Conservation (phyloP, 495 filamentous ascomycete genomes). For the Hypoxylon subgilvum region DNA sequence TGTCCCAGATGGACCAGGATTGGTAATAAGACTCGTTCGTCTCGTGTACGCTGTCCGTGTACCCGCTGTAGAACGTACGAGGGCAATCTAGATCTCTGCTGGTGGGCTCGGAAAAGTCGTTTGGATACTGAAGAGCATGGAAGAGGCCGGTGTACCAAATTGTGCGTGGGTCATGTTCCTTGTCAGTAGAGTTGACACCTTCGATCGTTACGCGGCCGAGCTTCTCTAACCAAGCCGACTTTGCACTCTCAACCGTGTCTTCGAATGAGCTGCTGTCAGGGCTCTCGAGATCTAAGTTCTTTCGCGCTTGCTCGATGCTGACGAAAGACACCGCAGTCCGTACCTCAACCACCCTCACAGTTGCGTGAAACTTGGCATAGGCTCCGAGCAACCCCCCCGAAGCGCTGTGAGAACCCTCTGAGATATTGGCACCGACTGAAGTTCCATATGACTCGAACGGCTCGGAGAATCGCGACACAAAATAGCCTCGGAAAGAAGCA, state of each 20-base stretch:
- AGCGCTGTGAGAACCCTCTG: constrained; percentile 10
- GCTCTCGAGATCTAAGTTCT: constrained; percentile 42
- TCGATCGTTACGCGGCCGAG: constrained; percentile 40
- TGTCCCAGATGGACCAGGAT: constrained; percentile 47
- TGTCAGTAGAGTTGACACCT: constrained; percentile 38
- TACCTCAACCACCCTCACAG: constrained; percentile 35
- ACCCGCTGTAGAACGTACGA: constrained; percentile 42
- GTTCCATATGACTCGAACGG: constrained; percentile 40
- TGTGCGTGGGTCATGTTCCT: constrained; percentile 39
- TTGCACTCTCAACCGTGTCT: constrained; percentile 31
- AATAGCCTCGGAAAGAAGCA: constrained; percentile 39
- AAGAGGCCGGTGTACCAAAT: constrained; percentile 46
- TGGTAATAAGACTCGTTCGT: constrained; percentile 44
- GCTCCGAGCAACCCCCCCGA: constrained; percentile 38
- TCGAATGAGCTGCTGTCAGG: constrained; percentile 38
- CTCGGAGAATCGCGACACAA: constrained; percentile 42
- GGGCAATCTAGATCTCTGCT: constrained; percentile 1
- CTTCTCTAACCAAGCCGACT: constrained; percentile 41
- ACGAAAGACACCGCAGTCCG: constrained; percentile 43
- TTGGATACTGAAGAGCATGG: constrained; percentile 43
- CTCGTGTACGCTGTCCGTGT: constrained; percentile 40
- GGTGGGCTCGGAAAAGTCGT: constrained; percentile 43
- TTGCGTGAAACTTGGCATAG: constrained; percentile 33
- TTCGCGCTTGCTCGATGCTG: constrained; percentile 43
- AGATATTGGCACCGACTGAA: constrained; percentile 24